A percentile compares a stretch with the other conserved stretches of the same genome.
Evolutionary conservation across 805 yeast species (phyloP).

Genomic region (Grigorovia jiainica): DNA sequence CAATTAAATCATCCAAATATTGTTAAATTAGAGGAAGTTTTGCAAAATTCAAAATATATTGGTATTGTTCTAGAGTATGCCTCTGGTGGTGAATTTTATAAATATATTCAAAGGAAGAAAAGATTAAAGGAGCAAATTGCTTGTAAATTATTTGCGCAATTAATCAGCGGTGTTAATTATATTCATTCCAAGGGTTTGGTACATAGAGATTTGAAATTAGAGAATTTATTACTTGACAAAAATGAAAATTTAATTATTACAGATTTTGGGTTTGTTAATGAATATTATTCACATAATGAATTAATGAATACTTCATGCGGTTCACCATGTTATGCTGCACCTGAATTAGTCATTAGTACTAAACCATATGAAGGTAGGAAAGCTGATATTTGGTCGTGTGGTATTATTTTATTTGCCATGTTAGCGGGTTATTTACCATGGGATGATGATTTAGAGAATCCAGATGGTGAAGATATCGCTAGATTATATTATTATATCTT

Average conservation of each 20-base stretch:
- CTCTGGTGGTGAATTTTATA: slow-evolving; percentile 94
- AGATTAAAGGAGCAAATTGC: slow-evolving; percentile 82
- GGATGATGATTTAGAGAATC: slow-evolving; percentile 95
- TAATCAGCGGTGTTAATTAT: slow-evolving; percentile 89
- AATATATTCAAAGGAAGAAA: slow-evolving; percentile 77
- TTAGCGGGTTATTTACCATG: slow-evolving; percentile 93
- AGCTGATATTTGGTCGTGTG: slow-evolving; percentile 96
- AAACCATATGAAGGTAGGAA: slow-evolving; percentile 89
- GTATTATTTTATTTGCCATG: slow-evolving; percentile 94
- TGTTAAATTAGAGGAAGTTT: slow-evolving; percentile 82
- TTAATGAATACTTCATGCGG: slow-evolving; percentile 94
- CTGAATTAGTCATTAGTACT: slow-evolving; percentile 85
- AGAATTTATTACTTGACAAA: slow-evolving; percentile 74
- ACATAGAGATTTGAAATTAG: slow-evolving; percentile 86
- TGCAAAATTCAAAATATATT: slow-evolving; percentile 88
- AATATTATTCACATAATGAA: slow-evolving; percentile 51
- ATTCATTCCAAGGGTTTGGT: slow-evolving; percentile 87
- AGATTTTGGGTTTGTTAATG: slow-evolving; percentile 93
- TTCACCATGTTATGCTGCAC: slow-evolving; percentile 98
- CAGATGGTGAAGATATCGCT: slow-evolving; percentile 90
- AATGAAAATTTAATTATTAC: slow-evolving; percentile 79
- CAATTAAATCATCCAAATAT: slow-evolving; percentile 88
- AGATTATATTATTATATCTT: slow-evolving; percentile 86
- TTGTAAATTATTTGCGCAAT: slow-evolving; percentile 81
- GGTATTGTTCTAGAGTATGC: slow-evolving; percentile 97